Conservation (phyloP, 2,329 filamentous ascomycete species). For the Fusarium virguliforme region DNA sequence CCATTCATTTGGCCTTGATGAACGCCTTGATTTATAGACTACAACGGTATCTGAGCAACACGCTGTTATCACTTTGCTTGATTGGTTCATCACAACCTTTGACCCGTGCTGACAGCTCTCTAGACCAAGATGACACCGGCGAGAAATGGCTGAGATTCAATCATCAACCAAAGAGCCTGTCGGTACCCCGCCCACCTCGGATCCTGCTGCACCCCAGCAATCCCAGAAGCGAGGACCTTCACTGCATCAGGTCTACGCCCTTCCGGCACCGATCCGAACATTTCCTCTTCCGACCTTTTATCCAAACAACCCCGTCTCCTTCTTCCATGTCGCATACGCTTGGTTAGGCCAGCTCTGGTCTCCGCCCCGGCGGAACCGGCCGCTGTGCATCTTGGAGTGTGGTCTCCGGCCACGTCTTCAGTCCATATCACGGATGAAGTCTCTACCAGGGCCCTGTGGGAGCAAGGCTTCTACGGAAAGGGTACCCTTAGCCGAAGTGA, state of each 20-base stretch:
- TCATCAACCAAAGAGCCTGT: constrained; percentile 44
- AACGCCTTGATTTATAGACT: constrained; percentile 82
- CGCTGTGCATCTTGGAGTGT: constrained; percentile 79
- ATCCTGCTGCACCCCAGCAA: constrained; percentile 42
- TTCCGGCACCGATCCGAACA: constrained; percentile 84
- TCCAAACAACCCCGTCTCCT: constrained; percentile 91
- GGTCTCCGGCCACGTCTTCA: constrained; percentile 85
- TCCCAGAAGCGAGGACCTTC: constrained; percentile 59
- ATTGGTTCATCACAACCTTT: background rate
- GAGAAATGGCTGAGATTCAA: constrained; percentile 62
- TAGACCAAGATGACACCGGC: constrained; percentile 66
- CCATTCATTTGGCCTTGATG: constrained; percentile 75
- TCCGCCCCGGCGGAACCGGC: constrained; percentile 75
- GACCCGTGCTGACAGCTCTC: constrained; percentile 36
- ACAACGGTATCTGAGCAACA: constrained; percentile 94
- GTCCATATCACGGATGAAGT: constrained; percentile 85
- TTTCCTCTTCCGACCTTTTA: constrained; percentile 91
- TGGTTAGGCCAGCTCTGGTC: constrained; percentile 83
- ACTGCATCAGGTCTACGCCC: constrained; percentile 82
- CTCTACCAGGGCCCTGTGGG: constrained; percentile 88
- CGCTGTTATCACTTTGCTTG: constrained; percentile 40
- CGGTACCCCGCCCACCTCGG: constrained; percentile 43
- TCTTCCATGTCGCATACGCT: constrained; percentile 84
- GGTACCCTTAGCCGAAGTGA: constrained; percentile 94
- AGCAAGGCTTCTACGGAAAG: constrained; percentile 98